Evolutionary conservation across 305 asterid species (phyloP).

Genomic region (Fraxinus albicans): DNA sequence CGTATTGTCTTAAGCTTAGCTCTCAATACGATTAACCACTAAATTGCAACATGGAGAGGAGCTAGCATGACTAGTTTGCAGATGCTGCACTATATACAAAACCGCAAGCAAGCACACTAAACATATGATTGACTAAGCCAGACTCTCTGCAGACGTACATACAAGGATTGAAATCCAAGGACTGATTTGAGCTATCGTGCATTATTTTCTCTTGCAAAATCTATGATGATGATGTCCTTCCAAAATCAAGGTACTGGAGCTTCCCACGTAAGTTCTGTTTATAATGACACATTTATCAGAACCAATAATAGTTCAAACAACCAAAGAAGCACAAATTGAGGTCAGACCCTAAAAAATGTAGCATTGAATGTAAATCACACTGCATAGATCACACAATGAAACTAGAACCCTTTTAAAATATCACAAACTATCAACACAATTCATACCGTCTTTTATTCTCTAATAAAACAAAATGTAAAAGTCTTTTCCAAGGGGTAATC

Average conservation of each 20-base stretch:
- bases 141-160: conserved; percentile 37
- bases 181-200: conserved; percentile 49
- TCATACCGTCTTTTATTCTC: neutral
- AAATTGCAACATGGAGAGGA: conserved; percentile 21
- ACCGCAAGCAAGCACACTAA: conserved; percentile 44
- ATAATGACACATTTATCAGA: conserved; percentile 11
- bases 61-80: conserved; percentile 31
- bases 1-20: neutral
- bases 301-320: neutral
- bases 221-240: conserved; percentile 27
- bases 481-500: neutral
- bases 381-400: neutral
- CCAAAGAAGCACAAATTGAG: neutral
- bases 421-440: neutral
- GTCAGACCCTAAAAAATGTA: neutral
- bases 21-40: conserved; percentile 19
- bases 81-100: conserved; percentile 43
- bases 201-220: conserved; percentile 27
- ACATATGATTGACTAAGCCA: conserved; percentile 29
- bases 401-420: neutral
- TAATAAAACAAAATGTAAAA: neutral
- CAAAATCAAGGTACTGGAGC: conserved; percentile 15
- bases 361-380: neutral
- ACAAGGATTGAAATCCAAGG: conserved; percentile 35
- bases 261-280: conserved; percentile 26